Evolutionary conservation across 495 filamentous ascomycete species (phyloP), one percentile per base, ranked within the genome.

Genomic region (Cryomyces minteri): DNA sequence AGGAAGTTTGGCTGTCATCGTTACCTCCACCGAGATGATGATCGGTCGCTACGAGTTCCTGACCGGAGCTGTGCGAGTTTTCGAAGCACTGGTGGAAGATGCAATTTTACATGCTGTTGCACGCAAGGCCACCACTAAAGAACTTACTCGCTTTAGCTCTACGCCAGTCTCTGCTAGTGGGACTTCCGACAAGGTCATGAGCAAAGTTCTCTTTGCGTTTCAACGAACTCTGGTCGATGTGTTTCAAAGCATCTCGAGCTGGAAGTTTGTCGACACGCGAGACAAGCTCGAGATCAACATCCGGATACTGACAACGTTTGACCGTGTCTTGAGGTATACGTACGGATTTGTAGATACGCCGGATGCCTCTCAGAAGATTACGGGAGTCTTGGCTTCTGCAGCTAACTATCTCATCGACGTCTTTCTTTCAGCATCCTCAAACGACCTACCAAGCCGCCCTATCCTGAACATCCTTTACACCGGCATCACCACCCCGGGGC

Each of bases 21-120:
- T 92, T 8, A 80, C 76, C 5, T 74, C 73, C 34, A 69, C 80
- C 3, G 90, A 96, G 53, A 71, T 92, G 45, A 71, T 79, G 11
- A 68, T 71, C 12, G 82, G 80, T 31, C 71, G 77, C 30, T 92
- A 84, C 53, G 74, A 82, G 8, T 80, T 96, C 59, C 69, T 94
- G 5, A 61, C 79, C 2, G 73, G 73, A 43, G 82, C 77, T 44
- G 63, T 86, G 25, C 70, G 68, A 41, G 60, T 99, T 8, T 88
- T 86, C 51, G 77, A 81, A 11, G 67, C 71, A 31, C 65, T 90
- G 39, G 63, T 93, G 36, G 77, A 90, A 12, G 87, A 88, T 55
- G 78, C 79, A 12, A 71, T 82, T 48, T 66, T 67, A 30, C 79
- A 80, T 50, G 73, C 79, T 12, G 76, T 88, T n/a, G 66, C 76